Base-by-base conservation (phyloP, 805 yeast genomes). In the Zygoascus tannicola region DNA sequence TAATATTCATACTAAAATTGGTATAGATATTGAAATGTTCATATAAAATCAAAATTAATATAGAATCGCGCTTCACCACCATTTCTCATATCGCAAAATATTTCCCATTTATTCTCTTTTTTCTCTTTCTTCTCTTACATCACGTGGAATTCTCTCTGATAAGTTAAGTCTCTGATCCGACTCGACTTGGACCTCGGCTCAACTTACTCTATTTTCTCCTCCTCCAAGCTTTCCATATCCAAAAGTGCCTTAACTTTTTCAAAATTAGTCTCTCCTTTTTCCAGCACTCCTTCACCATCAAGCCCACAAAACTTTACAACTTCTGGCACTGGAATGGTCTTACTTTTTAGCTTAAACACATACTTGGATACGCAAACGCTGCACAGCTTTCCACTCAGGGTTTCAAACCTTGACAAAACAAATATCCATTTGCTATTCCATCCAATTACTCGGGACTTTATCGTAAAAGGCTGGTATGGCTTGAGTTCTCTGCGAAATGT, bases 351-450 rank as follows among this genome's bases (percentile, higher is more conserved):
- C 65, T 87, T 88, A 56, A 87, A 73, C 2, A 88, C 94, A 52
- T 86, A 81, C 60, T 81, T 85, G 7, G 94, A 81, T 21, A 86
- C 58, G 1, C 81, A 76, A 18, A 78, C 64, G 0, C 86, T 78
- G 53, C 78, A 72, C 22, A 73, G 50, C 4, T 63, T 59, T n/a
- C 60, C 60, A 10, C 60, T 64, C 14, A 56, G 52, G 8, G 59
- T 53, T 10, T 71, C 73, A 56, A 86, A 85, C 54, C 75, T 71
- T 35, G 82, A 75, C 20, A 82, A 50, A 10, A 85, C 73, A 56
- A 78, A 87, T 12, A 88, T 54, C 95, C 96, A 86, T 61, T 87
- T 88, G 28, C 74, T 69, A 63, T 85, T 92, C 95, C 95, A 87
- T 5, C 90, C 81, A 4, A 83, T 58, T 16, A 88, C 71, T 32